Base-by-base conservation (phyloP, 495 filamentous ascomycete species). In the Echria macrotheca region DNA sequence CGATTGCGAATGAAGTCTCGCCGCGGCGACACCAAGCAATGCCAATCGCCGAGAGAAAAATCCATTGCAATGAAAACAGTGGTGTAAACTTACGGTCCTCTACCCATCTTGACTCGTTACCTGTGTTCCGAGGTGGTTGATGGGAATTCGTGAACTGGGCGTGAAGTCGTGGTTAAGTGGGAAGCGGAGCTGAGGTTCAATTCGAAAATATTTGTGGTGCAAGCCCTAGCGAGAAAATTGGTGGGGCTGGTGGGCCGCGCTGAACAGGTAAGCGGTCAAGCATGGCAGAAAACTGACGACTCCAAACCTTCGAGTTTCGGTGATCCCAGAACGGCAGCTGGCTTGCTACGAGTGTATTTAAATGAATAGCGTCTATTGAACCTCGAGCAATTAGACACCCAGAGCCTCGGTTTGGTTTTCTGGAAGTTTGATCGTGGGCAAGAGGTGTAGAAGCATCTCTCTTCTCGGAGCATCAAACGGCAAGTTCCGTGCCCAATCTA, bases 71-170 rank as follows among this genome's bases (percentile, higher is more conserved):
- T 36, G 26, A 18, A 43, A 22, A 33, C 17, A 36, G 52, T 26
- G 3, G 17, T 28, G 19, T 49, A n/a, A 36, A 73, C 71, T 73
- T 70, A 74, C 71, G 69, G 70, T 73, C 71, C 71, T 60, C 64
- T 64, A 54, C 63, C 71, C 71, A 75, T 75, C 52, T 71, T 73
- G 63, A 49, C 55, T 61, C 50, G 29, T 52, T 59, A 51, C 37
- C 52, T 56, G 55, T 52, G 64, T 46, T 46, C 54, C 62, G 49
- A 56, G 55, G 38, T 63, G 57, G 60, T 65, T 55, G 62, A 63
- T 55, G 55, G 58, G 46, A 58, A 59, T 52, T 32, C 14, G 49
- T 39, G 49, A 60, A 48, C 43, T 55, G 32, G 39, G 52, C 54
- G 52, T 42, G 54, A 53, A 18, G 52, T 41, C 25, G 24, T 36